Evolutionary conservation across 2,329 filamentous ascomycete genomes (phyloP), one percentile per base, ranked within the genome.

Genomic region (Alternaria brassicicola): DNA sequence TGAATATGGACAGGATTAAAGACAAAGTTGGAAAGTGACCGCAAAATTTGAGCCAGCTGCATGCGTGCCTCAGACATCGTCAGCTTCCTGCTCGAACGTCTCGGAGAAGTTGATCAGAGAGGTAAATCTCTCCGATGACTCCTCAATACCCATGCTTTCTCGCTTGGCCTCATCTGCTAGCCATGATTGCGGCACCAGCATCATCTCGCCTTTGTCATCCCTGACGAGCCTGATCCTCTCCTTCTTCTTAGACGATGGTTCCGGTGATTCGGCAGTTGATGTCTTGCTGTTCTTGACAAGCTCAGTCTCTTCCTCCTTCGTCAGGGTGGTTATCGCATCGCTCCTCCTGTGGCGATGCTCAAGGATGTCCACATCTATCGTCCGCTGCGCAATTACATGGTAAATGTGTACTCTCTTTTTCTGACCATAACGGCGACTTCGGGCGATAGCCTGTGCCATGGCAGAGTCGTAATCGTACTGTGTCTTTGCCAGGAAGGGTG

Each of bases 361-460:
- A 1, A 83, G 60, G 15, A 82, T 78, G 57, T 82, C 80, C 1
- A 82, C 77, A 35, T 83, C 80, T 36, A 83, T 79, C 1, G 80
- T 82, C 72, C 96, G 89, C 71, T 97, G 89, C 10, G 92, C 95
- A 8, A 96, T 88, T 19, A 98, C 88, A 2, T 94, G 82, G 67
- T 88, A 88, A 15, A 88, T 81, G 52, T 85, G 79, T 2, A 90
- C 87, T 1, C 72, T 70, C 64, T 83, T 85, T 35, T 75, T 73
- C 67, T 90, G 88, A 0, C 86, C 84, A 55, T 83, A 86, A 2
- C 88, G 80, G 6, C 82, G 80, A 8, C 82, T 81, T 35, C 88
- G 82, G 2, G 88, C 88, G 19, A 89, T 85, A 0, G 87, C 87
- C 61, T 90, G 88, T 0, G 80, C 83, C 83, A 88, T 88, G 0